Conservation (phyloP, 805 yeast genomes). For the Spathaspora passalidarum region DNA sequence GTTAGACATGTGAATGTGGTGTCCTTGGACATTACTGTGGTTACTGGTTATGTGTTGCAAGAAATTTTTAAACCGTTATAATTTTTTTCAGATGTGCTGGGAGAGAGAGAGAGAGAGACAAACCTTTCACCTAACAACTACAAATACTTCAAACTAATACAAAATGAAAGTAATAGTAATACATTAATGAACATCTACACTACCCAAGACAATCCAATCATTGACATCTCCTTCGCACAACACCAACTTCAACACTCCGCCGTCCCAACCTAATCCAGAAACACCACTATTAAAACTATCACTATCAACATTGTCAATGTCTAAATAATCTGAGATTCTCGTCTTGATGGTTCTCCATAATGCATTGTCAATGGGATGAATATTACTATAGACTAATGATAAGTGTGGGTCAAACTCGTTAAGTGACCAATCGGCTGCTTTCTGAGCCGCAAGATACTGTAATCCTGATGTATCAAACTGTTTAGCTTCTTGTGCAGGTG, state of each 20-base stretch:
- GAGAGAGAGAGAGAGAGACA: too few species aligned
- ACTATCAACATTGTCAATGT: conserved; percentile 41
- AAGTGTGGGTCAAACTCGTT: conserved; percentile 69
- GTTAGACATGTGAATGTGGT: conserved; percentile 45
- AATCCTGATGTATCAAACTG: conserved; percentile 19
- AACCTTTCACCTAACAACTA: too few species aligned
- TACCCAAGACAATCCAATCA: conserved; percentile 66
- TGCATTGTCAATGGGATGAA: conserved; percentile 66
- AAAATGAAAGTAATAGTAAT: too few species aligned
- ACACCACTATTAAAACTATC: conserved; percentile 22
- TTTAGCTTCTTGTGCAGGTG: conserved; percentile 10
- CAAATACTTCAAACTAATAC: too few species aligned
- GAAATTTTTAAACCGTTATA: not conserved
- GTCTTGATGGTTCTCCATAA: conserved; percentile 59
- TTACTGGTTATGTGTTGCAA: not conserved
- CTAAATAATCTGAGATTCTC: conserved; percentile 63
- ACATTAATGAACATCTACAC: conserved; percentile 39
- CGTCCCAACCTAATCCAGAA: conserved; percentile 56
- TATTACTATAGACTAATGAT: conserved; percentile 64
- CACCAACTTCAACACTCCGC: conserved; percentile 66
- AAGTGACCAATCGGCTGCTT: conserved; percentile 51
- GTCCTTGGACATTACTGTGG: not conserved
- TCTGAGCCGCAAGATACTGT: conserved; percentile 44
- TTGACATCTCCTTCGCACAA: conserved; percentile 68
- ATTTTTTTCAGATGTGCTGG: not conserved